Evolutionary conservation across 2,329 filamentous ascomycete genomes (phyloP), one percentile per base, ranked within the genome.

Genomic region (Chrysosporium keratinophilum): DNA sequence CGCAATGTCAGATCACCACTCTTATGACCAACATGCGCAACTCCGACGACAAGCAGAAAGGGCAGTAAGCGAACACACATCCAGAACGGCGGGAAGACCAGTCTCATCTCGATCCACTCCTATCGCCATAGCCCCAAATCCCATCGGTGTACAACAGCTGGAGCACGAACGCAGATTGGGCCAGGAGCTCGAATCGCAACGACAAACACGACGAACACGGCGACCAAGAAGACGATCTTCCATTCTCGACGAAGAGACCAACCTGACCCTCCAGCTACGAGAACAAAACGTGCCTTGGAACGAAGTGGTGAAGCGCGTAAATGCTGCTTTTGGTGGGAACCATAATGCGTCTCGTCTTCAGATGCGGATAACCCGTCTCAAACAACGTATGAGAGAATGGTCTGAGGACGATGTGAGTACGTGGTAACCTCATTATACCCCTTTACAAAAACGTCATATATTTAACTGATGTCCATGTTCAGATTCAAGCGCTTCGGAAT

Each of bases 381-480:
- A 50, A 39, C 65, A 67, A 43, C 67, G 68, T 51, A 63, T 68
- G 50, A 63, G 67, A 23, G 58, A 63, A 40, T 72, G 70, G 70
- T 68, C 70, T 54, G 67, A 71, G 56, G 62, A 67, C 53, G 69
- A 73, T 71, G 68, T 72, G 68, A 71, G 69, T 72, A 71, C 62
- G 70, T 71, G 63, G 58, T 35, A 46, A 14, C 50, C 42, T 47
- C 58, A 60, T 15, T 46, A 40, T 9, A 34, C 20, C 35, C 6
- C 14, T 35, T 35, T 28, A n/a, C 19, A 1, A 10, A 14, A 19
- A 31, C 41, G 15, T 15, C 37, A 39, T 62, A 55, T 60, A 47
- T 34, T 35, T 49, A 50, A 41, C 50, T 50, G 52, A 45, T 40
- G 5, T 33, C 33, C 56, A 12, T 49, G 35, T 31, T 14, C 37